phyloP scores from a whole-genome alignment of 1,139 yeast species.

The Geotrichum bryndzae region DNA sequence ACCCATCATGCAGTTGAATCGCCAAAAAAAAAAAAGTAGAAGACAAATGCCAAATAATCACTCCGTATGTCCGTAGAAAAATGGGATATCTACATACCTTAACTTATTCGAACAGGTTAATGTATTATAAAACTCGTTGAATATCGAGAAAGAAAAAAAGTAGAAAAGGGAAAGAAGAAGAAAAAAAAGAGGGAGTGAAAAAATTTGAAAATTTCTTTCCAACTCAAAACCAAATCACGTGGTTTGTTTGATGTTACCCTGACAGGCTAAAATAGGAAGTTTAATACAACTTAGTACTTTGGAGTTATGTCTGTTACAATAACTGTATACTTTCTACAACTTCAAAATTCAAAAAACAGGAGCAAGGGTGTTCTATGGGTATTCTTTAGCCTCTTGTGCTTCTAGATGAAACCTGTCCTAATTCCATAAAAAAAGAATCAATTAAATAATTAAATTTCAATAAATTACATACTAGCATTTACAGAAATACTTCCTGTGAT shows the following conservation, averaged over 20 bases:
- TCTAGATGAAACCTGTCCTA: neutral
- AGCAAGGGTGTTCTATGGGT: neutral
- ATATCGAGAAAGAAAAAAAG: neutral
- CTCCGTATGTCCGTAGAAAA: neutral
- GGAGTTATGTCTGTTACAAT: too few species aligned
- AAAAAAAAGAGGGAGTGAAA: neutral
- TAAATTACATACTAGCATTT: neutral
- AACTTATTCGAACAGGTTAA: slow-evolving; percentile 9
- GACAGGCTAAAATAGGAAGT: neutral
- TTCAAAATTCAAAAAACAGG: neutral
- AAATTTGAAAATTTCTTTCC: neutral
- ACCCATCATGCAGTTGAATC: neutral
- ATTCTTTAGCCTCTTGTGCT: neutral
- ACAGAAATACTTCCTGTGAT: neutral
- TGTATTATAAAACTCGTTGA: slow-evolving; percentile 1
- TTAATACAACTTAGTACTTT: neutral
- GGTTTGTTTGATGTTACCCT: neutral
- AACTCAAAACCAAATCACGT: neutral
- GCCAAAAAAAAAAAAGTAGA: neutral
- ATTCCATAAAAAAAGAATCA: neutral
- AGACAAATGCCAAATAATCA: neutral
- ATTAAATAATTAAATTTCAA: neutral
- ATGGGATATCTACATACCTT: slow-evolving; percentile 1
- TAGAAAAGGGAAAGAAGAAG: neutral
- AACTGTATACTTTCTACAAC: neutral